These are phyloP conservation scores for Xylaria grammica DNA, from an alignment of 495 filamentous ascomycete species.

Conservation along the genomic window DNA sequence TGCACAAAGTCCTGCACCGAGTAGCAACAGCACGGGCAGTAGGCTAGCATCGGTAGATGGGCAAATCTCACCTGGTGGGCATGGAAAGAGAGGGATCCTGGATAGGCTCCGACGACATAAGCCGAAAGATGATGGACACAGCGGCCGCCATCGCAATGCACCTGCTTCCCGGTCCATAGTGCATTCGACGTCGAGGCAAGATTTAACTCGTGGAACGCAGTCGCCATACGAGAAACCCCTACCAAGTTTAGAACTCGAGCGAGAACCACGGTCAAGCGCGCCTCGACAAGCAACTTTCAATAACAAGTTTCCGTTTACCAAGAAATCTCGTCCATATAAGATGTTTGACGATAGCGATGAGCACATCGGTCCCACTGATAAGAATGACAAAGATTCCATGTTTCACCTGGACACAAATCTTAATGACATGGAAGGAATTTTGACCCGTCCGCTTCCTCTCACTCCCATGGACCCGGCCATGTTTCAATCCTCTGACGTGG, in stretches of 20 bases:
- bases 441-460: constrained; percentile 66
- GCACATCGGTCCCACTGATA: constrained; percentile 50
- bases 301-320: constrained; percentile 57
- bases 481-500: constrained; percentile 54
- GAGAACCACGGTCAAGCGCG: constrained; percentile 36
- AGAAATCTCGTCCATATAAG: constrained; percentile 46
- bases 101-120: constrained; percentile 67
- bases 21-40: constrained; percentile 61
- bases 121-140: constrained; percentile 61
- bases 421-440: constrained; percentile 80
- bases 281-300: constrained; percentile 63
- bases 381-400: constrained; percentile 47
- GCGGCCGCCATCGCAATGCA: constrained; percentile 57
- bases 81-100: constrained; percentile 69
- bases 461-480: constrained; percentile 66
- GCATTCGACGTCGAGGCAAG: constrained; percentile 53
- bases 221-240: constrained; percentile 52
- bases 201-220: constrained; percentile 54
- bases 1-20: constrained; percentile 78
- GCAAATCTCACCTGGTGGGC: constrained; percentile 65
- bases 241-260: constrained; percentile 33
- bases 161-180: constrained; percentile 57
- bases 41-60: constrained; percentile 53
- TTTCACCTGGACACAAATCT: constrained; percentile 86
- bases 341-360: constrained; percentile 52